Conservation (phyloP, 1,284 basidiomycete genomes). For the Sanghuangporus baumii region DNA sequence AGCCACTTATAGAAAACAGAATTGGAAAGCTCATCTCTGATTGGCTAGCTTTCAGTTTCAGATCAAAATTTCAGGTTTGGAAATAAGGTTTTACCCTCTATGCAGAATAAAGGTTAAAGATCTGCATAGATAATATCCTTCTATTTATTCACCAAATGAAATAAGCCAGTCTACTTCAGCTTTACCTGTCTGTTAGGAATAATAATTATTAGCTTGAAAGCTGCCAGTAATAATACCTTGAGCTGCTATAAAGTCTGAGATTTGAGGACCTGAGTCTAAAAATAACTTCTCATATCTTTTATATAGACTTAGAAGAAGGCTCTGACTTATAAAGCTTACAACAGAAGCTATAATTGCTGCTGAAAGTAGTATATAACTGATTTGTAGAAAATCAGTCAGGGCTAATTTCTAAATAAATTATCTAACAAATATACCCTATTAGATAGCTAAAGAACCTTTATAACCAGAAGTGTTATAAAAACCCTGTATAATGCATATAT, state of each 20-base stretch:
- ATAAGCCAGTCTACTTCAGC: not conserved
- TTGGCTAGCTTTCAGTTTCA: too few species aligned
- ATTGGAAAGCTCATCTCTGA: too few species aligned
- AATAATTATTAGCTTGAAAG: not conserved
- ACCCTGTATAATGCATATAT: not conserved
- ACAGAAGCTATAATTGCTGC: not conserved
- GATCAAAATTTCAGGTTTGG: too few species aligned
- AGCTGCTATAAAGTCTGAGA: not conserved
- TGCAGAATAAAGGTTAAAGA: too few species aligned
- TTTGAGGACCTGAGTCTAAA: not conserved
- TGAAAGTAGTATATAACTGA: not conserved
- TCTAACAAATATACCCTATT: not conserved
- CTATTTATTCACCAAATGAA: not conserved
- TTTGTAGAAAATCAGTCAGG: not conserved
- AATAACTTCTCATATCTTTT: not conserved
- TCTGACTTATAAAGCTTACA: not conserved
- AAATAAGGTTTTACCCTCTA: too few species aligned
- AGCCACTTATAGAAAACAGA: too few species aligned
- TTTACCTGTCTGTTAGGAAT: not conserved
- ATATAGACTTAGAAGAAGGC: not conserved
- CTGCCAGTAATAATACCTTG: not conserved
- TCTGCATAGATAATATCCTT: too few species aligned
- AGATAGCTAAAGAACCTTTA: not conserved
- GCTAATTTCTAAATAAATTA: not conserved
- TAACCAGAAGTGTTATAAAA: not conserved